Evolutionary conservation across 176 grass and related monocot genomes (phyloP).

Genomic region (Ananas comosus): DNA sequence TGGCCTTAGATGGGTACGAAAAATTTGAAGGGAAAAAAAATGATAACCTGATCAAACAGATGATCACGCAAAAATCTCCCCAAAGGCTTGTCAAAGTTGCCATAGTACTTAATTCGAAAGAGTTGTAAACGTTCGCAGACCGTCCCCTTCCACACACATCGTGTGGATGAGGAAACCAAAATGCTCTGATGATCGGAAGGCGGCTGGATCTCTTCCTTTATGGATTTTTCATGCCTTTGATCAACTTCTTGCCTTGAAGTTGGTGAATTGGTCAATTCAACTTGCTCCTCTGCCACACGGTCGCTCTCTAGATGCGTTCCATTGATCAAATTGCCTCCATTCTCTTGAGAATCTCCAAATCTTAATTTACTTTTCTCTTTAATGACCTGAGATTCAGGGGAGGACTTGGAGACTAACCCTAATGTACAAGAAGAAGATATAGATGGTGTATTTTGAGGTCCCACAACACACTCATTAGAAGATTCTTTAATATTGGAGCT

Average conservation of each 20-base stretch:
- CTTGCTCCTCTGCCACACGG: conserved; percentile 28
- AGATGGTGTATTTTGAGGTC: conserved; percentile 17
- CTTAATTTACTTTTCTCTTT: conserved; percentile 36
- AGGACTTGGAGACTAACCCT: conserved; percentile 15
- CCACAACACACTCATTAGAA: conserved; percentile 13
- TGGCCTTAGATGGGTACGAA: background rate
- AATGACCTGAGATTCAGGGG: conserved; percentile 20
- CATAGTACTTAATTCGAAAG: conserved; percentile 94
- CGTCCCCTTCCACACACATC: conserved; percentile 89
- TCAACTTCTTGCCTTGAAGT: conserved; percentile 33
- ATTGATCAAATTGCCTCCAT: conserved; percentile 25
- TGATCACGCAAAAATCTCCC: conserved; percentile 79
- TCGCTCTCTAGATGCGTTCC: conserved; percentile 14
- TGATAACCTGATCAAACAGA: conserved; percentile 76
- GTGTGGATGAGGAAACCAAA: conserved; percentile 84
- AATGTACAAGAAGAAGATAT: conserved; percentile 23
- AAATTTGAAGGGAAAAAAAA: conserved; percentile 15
- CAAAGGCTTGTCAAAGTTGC: conserved; percentile 85
- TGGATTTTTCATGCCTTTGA: conserved; percentile 36
- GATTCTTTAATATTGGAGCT: conserved; percentile 16
- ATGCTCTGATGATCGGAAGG: conserved; percentile 85
- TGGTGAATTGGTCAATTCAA: conserved; percentile 17
- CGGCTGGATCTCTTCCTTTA: conserved; percentile 58
- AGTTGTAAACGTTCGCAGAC: conserved; percentile 85
- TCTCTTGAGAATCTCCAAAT: conserved; percentile 47